These are phyloP conservation scores for Verticillium nonalfalfae DNA, from an alignment of 2,329 filamentous ascomycete genomes.

Conservation along the genomic window DNA sequence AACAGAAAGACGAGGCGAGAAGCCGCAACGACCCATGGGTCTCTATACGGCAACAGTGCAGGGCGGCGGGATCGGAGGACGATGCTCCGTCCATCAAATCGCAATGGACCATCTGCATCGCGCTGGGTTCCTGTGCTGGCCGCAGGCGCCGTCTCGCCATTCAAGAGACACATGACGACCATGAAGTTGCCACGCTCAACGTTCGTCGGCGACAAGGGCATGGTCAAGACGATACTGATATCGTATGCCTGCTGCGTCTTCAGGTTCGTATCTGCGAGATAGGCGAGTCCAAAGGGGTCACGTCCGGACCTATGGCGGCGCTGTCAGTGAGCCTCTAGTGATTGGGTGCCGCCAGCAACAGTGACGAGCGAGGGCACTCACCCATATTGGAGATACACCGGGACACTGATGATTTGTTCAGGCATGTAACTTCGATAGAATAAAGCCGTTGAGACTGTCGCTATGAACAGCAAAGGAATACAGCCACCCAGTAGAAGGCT, in stretches of 20 bases:
- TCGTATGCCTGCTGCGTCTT: constrained; percentile 78
- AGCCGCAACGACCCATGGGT: constrained; percentile 58
- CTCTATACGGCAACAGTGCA: constrained; percentile 73
- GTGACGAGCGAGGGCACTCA: constrained; percentile 21
- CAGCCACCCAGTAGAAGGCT: constrained; percentile 36
- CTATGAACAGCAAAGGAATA: constrained; percentile 37
- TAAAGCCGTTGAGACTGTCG: constrained; percentile 40
- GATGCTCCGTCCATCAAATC: constrained; percentile 26
- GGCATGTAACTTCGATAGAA: constrained; percentile 54
- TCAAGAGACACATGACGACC: constrained; percentile 70
- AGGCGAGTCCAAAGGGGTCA: constrained; percentile 47
- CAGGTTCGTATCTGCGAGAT: constrained; percentile 43
- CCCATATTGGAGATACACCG: constrained; percentile 55
- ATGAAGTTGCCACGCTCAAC: constrained; percentile 86
- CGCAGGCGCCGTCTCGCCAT: constrained; percentile 13
- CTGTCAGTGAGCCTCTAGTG: constrained; percentile 1
- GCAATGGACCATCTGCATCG: constrained; percentile 14
- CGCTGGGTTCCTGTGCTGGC: constrained; percentile 11
- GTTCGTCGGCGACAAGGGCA: constrained; percentile 76
- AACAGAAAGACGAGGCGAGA: constrained; percentile 58
- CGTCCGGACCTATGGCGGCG: constrained; percentile 29
- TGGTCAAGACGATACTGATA: constrained; percentile 63
- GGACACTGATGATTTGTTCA: constrained; percentile 43
- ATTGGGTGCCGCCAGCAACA: background rate
- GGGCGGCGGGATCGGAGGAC: constrained; percentile 65